Evolutionary conservation across 2,329 filamentous ascomycete species (phyloP).

Genomic region (Sporothrix pseudoabietina): DNA sequence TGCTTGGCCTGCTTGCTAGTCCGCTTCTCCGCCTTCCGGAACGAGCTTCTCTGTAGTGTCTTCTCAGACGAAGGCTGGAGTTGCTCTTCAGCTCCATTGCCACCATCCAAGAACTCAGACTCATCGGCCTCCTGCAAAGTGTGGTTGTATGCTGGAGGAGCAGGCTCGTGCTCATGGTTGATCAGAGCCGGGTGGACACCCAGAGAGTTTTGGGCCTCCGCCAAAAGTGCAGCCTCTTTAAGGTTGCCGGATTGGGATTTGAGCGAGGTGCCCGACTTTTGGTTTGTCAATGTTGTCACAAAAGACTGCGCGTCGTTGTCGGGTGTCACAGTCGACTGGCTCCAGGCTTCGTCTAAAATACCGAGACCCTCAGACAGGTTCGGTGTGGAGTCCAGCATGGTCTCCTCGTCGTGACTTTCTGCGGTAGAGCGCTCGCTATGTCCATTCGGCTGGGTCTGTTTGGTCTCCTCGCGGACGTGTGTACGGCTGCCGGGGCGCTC

Average conservation of each 20-base stretch:
- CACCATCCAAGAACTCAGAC: neutral
- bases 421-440: neutral
- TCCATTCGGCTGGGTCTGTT: neutral
- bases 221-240: slow-evolving; percentile 23
- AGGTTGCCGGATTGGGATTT: slow-evolving; percentile 13
- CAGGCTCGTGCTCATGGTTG: neutral
- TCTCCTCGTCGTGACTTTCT: neutral
- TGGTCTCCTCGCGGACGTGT: slow-evolving; percentile 1
- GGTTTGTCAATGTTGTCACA: slow-evolving; percentile 36
- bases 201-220: neutral
- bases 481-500: slow-evolving; percentile 26
- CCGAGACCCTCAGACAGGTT: slow-evolving; percentile 26
- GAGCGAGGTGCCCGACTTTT: slow-evolving; percentile 24
- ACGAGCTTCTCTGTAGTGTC: neutral
- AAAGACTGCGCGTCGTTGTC: slow-evolving; percentile 39
- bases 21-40: slow-evolving; percentile 30
- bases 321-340: slow-evolving; percentile 36
- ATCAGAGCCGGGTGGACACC: slow-evolving; percentile 24
- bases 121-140: neutral
- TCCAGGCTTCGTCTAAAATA: slow-evolving; percentile 37
- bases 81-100: neutral
- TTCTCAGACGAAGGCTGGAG: neutral
- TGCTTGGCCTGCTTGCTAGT: slow-evolving; percentile 26
- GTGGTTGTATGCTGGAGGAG: neutral
- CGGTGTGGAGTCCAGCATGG: neutral